A percentile compares a stretch with the other conserved stretches of the same genome.
These are phyloP conservation scores for Hanseniaspora nectarophila DNA, from an alignment of 805 yeast genomes.

Conservation along the genomic window DNA sequence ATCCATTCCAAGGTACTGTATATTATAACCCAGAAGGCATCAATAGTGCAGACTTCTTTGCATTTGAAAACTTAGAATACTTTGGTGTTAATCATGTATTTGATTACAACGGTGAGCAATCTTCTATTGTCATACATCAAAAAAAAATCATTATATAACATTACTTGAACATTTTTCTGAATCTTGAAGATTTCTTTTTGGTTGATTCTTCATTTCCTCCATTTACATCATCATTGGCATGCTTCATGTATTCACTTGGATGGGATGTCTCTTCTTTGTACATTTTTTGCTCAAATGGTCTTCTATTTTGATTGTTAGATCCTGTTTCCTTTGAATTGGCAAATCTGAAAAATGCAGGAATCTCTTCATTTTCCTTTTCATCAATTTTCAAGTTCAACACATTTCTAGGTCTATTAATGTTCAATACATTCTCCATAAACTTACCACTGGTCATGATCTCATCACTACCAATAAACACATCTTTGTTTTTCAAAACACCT, in stretches of 20 bases:
- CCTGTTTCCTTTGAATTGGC: neutral
- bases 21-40: slow-evolving; percentile 17
- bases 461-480: slow-evolving; percentile 72
- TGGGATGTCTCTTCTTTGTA: slow-evolving; percentile 9
- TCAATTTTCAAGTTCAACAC: slow-evolving; percentile 36
- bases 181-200: slow-evolving; percentile 37
- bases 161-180: slow-evolving; percentile 36
- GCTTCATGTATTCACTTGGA: slow-evolving; percentile 11
- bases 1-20: slow-evolving; percentile 18
- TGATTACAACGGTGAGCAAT: slow-evolving; percentile 20
- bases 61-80: slow-evolving; percentile 19
- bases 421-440: slow-evolving; percentile 32
- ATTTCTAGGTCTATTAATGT: slow-evolving; percentile 29
- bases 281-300: slow-evolving; percentile 13
- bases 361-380: slow-evolving; percentile 25
- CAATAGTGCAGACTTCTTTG: neutral
- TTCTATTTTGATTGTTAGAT: slow-evolving; percentile 15
- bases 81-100: slow-evolving; percentile 24
- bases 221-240: slow-evolving; percentile 17
- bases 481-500: slow-evolving; percentile 49
- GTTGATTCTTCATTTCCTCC: slow-evolving; percentile 22
- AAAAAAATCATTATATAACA: slow-evolving; percentile 1
- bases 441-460: slow-evolving; percentile 47
- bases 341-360: slow-evolving; percentile 33
- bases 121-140: slow-evolving; percentile 19